phyloP scores from a whole-genome alignment of 805 yeast genomes.

The Isabelozyma heimii region DNA sequence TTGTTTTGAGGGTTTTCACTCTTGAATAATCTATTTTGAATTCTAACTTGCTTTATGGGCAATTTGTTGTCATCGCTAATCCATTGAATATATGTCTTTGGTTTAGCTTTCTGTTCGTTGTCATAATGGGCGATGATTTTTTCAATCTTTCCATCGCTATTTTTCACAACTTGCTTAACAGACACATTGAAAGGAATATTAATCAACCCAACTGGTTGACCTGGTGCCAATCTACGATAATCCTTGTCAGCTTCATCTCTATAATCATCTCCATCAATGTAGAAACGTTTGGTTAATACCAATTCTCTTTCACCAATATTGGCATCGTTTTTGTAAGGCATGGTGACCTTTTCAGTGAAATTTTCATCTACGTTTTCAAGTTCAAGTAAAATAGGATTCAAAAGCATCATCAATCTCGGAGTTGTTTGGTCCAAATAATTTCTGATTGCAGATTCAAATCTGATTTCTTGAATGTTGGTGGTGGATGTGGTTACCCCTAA shows the following conservation, averaged over 20 bases:
- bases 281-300: conserved; percentile 73
- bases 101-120: conserved; percentile 58
- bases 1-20: conserved; percentile 87
- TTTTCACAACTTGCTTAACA: conserved; percentile 65
- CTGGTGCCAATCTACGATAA: conserved; percentile 90
- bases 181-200: conserved; percentile 83
- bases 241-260: conserved; percentile 56
- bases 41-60: conserved; percentile 70
- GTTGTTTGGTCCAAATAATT: conserved; percentile 84
- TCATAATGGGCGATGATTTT: conserved; percentile 80
- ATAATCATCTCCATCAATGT: conserved; percentile 87
- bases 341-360: conserved; percentile 62
- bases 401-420: conserved; percentile 91
- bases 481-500: conserved; percentile 95
- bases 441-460: conserved; percentile 90
- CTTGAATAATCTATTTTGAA: conserved; percentile 82
- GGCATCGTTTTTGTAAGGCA: conserved; percentile 81
- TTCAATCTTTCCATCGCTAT: conserved; percentile 59
- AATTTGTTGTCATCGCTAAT: conserved; percentile 67
- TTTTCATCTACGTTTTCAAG: conserved; percentile 80
- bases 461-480: conserved; percentile 82
- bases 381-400: conserved; percentile 80
- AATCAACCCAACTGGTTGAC: conserved; percentile 91
- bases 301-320: conserved; percentile 68
- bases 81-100: conserved; percentile 98